phyloP scores from a whole-genome alignment of 139 green algal species.

The Zygnema circumcarinatum region DNA sequence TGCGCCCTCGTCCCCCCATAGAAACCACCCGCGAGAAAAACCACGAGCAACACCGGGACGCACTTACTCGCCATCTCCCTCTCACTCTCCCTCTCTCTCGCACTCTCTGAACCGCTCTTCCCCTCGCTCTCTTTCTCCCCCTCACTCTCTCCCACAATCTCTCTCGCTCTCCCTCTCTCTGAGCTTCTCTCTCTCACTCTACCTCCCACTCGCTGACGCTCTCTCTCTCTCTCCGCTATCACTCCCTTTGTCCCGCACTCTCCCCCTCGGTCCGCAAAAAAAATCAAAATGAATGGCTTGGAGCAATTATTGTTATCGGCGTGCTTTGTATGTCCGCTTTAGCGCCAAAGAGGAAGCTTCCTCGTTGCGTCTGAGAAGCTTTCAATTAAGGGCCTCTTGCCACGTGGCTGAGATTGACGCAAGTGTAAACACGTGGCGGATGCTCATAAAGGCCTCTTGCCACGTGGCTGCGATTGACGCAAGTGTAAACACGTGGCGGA shows the following conservation, averaged over 20 bases:
- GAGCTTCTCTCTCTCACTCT: too few species aligned
- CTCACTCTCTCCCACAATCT: neutral
- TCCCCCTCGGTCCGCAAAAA: neutral
- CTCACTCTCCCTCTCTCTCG: slow-evolving; percentile 15
- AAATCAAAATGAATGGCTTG: too few species aligned
- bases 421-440: too few species aligned
- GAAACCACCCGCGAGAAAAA: neutral
- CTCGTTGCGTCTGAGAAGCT: neutral
- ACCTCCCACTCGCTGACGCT: too few species aligned
- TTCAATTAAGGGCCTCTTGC: neutral
- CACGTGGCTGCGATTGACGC: too few species aligned
- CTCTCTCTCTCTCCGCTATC: neutral
- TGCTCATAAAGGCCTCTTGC: too few species aligned
- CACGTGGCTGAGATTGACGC: too few species aligned
- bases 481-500: too few species aligned
- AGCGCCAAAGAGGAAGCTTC: neutral
- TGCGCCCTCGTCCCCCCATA: neutral
- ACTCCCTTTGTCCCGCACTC: neutral
- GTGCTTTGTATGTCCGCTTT: too few species aligned
- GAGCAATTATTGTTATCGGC: too few species aligned
- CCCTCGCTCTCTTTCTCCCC: neutral
- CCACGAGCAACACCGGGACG: neutral
- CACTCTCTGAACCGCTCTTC: neutral
- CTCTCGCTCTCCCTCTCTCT: neutral
- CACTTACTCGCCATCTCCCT: neutral